Evolutionary conservation across 208 protist genomes (phyloP).

Genomic region (Trypanosoma melophagium): DNA sequence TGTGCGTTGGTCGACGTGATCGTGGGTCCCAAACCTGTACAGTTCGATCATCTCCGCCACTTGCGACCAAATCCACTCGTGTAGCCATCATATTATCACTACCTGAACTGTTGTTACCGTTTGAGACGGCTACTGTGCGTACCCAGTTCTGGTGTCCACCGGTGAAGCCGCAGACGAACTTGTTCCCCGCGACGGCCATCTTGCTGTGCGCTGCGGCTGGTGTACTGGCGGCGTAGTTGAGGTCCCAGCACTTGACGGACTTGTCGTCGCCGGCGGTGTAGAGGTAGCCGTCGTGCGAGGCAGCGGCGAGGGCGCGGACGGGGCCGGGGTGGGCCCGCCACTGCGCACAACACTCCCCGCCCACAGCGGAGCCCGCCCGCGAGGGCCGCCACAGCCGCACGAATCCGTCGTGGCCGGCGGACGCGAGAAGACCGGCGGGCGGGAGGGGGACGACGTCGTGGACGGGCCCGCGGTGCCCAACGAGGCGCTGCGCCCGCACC

Average conservation of each 20-base stretch:
- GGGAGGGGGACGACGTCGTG: conserved; percentile 54
- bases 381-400: conserved; percentile 75
- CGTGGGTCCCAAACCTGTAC: conserved; percentile 85
- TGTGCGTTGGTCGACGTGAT: conserved; percentile 46
- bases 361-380: background rate
- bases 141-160: conserved; percentile 88
- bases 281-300: conserved; percentile 60
- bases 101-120: conserved; percentile 26
- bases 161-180: conserved; percentile 52
- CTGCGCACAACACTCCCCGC: conserved; percentile 24
- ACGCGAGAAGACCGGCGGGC: conserved; percentile 55
- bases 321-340: conserved; percentile 74
- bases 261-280: conserved; percentile 87
- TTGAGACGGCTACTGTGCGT: conserved; percentile 55
- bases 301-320: conserved; percentile 66
- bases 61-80: conserved; percentile 53
- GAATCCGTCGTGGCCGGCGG: conserved; percentile 82
- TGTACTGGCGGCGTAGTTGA: conserved; percentile 35
- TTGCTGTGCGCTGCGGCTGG: background rate
- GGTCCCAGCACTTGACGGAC: conserved; percentile 82
- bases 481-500: conserved; percentile 72
- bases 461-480: conserved; percentile 78
- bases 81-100: conserved; percentile 29
- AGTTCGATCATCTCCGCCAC: conserved; percentile 78
- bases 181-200: conserved; percentile 27